phyloP scores from a whole-genome alignment of 129 eudicot genomes.

The Heracleum sosnowskyi region DNA sequence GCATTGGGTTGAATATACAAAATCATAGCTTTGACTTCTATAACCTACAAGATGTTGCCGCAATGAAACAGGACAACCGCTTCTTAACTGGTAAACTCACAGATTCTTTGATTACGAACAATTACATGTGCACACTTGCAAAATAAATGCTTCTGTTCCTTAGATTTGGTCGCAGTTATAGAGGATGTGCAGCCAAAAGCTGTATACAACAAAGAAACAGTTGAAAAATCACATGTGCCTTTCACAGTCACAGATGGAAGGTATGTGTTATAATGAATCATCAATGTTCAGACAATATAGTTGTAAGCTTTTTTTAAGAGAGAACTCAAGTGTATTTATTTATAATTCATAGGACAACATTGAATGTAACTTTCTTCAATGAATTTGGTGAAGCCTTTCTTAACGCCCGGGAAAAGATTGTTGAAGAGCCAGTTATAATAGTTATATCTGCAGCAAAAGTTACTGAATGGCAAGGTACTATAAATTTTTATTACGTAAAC shows the following conservation, averaged over 20 bases:
- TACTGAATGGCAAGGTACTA: background rate
- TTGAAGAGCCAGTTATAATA: too few species aligned
- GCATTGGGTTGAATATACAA: background rate
- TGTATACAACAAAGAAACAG: background rate
- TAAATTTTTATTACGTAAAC: too few species aligned
- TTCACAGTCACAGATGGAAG: background rate
- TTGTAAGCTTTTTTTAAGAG: too few species aligned
- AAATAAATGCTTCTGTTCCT: too few species aligned
- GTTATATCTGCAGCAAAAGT: too few species aligned
- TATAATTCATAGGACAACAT: too few species aligned
- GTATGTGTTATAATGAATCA: background rate
- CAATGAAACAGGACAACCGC: background rate
- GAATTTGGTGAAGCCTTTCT: too few species aligned
- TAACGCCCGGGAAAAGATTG: too few species aligned
- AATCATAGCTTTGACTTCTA: background rate
- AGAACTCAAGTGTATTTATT: too few species aligned
- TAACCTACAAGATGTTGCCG: accelerated
- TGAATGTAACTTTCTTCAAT: background rate
- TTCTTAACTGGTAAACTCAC: background rate
- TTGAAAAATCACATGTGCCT: background rate
- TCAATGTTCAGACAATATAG: too few species aligned
- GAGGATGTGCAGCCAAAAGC: background rate
- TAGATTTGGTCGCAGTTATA: background rate
- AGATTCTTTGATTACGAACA: too few species aligned
- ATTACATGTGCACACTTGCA: too few species aligned